A percentile compares a stretch with the other conserved stretches of the same genome.
Evolutionary conservation across 78 protist species (phyloP).

Genomic region (Goniomonas avonlea): DNA sequence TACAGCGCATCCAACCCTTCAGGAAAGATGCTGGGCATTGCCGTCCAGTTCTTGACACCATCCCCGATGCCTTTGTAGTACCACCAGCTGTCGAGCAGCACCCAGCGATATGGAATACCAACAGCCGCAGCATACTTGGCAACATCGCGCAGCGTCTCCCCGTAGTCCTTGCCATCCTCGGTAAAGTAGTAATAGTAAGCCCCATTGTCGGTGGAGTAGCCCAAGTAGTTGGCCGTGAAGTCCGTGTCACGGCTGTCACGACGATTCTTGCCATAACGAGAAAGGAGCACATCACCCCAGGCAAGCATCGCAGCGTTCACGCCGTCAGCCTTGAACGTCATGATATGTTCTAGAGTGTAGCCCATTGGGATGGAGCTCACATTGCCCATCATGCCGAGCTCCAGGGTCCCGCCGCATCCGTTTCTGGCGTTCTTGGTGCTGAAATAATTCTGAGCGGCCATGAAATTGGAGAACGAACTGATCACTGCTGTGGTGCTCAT

Average conservation of each 20-base stretch:
- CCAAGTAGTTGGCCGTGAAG: conserved; percentile 18
- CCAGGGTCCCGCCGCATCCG: not conserved
- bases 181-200: conserved; percentile 56
- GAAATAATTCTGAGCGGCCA: no score
- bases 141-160: conserved; percentile 23
- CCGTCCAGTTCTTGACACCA: conserved; percentile 17
- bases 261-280: conserved; percentile 13
- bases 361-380: not conserved
- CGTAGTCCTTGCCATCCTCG: conserved; percentile 12
- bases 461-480: not conserved
- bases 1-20: conserved; percentile 6
- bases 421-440: no score
- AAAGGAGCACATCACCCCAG: conserved; percentile 31
- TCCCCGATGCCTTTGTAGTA: conserved; percentile 13
- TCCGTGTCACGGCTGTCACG: not conserved
- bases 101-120: not conserved
- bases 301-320: not conserved
- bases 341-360: not conserved
- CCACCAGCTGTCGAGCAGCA: conserved; percentile 49
- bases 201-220: conserved; percentile 47
- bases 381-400: conserved; percentile 6
- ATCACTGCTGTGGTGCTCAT: not conserved
- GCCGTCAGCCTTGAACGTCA: not conserved
- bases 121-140: not conserved
- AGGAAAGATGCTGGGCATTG: conserved; percentile 38